A percentile compares a stretch with the other conserved stretches of the same genome.
Conservation (phyloP, 2,329 filamentous ascomycete genomes). For the Rhinocladiella mackenziei region DNA sequence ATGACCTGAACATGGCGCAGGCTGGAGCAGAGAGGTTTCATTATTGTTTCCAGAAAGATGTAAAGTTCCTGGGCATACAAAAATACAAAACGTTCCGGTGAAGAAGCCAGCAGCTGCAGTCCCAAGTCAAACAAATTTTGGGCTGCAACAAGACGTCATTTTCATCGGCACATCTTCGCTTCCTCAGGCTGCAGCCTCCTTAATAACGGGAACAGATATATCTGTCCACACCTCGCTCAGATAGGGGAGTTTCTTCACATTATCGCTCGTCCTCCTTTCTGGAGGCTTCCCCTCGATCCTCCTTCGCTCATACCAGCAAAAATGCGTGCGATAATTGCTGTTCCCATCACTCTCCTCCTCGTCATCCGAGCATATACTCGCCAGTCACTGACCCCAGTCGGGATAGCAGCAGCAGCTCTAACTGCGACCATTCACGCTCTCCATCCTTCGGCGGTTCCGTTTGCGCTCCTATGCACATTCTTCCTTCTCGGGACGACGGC, state of each 20-base stretch:
- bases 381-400: slow-evolving; percentile 72
- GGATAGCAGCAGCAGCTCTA: slow-evolving; percentile 65
- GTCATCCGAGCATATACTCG: slow-evolving; percentile 65
- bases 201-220: too few species aligned
- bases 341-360: slow-evolving; percentile 53
- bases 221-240: too few species aligned
- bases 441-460: slow-evolving; percentile 95
- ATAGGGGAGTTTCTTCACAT: too few species aligned
- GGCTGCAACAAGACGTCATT: slow-evolving; percentile 4
- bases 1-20: slow-evolving; percentile 19
- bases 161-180: too few species aligned
- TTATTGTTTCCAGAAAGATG: not conserved
- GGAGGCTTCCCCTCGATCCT: not conserved
- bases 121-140: too few species aligned
- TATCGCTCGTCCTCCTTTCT: not conserved
- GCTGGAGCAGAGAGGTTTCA: not conserved
- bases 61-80: not conserved
- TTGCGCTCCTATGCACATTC: slow-evolving; percentile 75
- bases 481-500: slow-evolving; percentile 79
- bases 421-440: slow-evolving; percentile 78
- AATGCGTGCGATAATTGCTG: slow-evolving; percentile 44
- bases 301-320: not conserved
- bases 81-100: not conserved
- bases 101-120: too few species aligned
- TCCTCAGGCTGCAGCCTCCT: not conserved